Base-by-base conservation (phyloP, 495 filamentous ascomycete genomes). In the Cercophora sp. region DNA sequence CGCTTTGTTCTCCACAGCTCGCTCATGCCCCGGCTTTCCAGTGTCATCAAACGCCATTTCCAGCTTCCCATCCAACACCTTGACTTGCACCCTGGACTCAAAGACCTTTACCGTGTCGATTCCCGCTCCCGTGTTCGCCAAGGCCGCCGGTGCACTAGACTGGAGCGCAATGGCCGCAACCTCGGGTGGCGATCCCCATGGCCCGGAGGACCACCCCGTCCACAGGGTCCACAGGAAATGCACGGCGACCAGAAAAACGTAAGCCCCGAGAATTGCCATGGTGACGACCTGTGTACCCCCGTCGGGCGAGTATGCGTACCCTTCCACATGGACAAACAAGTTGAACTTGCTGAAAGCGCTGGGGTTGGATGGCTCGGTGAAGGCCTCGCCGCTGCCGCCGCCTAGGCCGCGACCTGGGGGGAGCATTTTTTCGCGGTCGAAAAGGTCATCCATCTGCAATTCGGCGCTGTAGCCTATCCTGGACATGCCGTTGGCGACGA, bases 31-130 rank as follows among this genome's bases (percentile, higher is more conserved):
- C 35, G 15, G 8, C 8, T 24, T 43, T 20, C 24, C 20, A 4
- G 40, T 43, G 24, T 43, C 40, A 8, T 24, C 40, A 43, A 43
- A 43, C 40, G 24, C 40, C 40, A 43, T 24, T 15, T 43, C 16
- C 40, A 43, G 15, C 3, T 24, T 43, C 8, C 40, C 40, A 4
- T 24, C 20, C 20, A 4, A 4, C 5, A 43, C 40, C 40, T 9
- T 43, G 5, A 43, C 20, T 20, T 43, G 15, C 20, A 43, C 40
- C 40, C 15, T 20, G 6, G 15, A 20, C 15, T 24, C 40, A 43
- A 43, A 43, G 4, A 24, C 16, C 8, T 20, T 43, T 8, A 24
- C 40, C 15, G 40, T 43, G 4, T 24, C 40, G 24, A 43, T 43
- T 8, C 40, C 40, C 16, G 40, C 40, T 3, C 40, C 40, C 16